phyloP scores from a whole-genome alignment of 768 basidiomycete genomes.

The Exsudoporus frostii region DNA sequence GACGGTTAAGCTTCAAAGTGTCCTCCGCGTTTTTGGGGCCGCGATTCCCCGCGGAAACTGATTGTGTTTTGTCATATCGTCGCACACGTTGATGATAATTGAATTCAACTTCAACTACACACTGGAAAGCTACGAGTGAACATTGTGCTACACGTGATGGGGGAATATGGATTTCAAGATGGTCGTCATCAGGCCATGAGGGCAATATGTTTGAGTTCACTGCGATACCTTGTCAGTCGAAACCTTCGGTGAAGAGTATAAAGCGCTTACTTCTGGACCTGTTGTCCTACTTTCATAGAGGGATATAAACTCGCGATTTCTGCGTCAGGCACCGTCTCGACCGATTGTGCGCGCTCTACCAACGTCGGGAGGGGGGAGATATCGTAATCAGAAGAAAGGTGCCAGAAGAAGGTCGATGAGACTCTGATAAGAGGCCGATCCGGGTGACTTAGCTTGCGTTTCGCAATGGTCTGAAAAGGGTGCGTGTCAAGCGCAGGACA shows the following conservation, averaged over 20 bases:
- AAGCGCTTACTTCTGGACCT: slow-evolving; percentile 70
- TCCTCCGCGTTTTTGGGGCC: slow-evolving; percentile 59
- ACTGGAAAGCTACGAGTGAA: background rate
- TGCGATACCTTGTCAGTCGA: slow-evolving; percentile 29
- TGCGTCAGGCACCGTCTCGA: slow-evolving; percentile 34
- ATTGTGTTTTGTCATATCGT: background rate
- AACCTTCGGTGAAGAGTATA: background rate
- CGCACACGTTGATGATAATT: slow-evolving; percentile 7
- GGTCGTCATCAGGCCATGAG: slow-evolving; percentile 58
- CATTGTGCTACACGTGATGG: background rate
- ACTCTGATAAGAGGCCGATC: slow-evolving; percentile 91
- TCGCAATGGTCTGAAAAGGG: slow-evolving; percentile 53
- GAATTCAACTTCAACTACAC: slow-evolving; percentile 38
- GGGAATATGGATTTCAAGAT: background rate
- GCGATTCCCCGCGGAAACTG: slow-evolving; percentile 24
- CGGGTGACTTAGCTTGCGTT: slow-evolving; percentile 54
- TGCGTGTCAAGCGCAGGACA: background rate
- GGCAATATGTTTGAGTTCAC: slow-evolving; percentile 79
- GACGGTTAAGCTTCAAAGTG: slow-evolving; percentile 78
- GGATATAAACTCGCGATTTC: slow-evolving; percentile 46
- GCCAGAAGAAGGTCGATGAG: slow-evolving; percentile 96
- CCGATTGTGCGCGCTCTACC: slow-evolving; percentile 42
- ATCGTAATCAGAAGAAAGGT: slow-evolving; percentile 81
- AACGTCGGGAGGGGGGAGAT: slow-evolving; percentile 64
- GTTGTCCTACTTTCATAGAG: slow-evolving; percentile 83